Percentiles rank a stretch among this genome's conserved stretches.
These are phyloP conservation scores for Penicillium sp. DNA, from an alignment of 2,329 filamentous ascomycete genomes.

Conservation along the genomic window DNA sequence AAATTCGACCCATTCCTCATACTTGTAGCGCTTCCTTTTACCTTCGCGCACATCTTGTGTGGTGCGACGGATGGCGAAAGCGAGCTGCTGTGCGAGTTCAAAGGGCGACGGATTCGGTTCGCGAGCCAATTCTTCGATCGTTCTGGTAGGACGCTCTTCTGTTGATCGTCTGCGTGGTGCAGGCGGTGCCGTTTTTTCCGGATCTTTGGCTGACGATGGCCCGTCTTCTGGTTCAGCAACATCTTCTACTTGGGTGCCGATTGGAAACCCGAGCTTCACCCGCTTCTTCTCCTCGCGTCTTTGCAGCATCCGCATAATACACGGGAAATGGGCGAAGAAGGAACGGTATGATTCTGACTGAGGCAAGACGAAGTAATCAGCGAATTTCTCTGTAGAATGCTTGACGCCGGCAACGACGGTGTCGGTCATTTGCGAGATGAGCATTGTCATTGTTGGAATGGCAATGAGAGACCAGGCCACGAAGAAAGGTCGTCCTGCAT, in stretches of 20 bases:
- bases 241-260: constrained; percentile 35
- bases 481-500: constrained; percentile 78
- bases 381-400: constrained; percentile 58
- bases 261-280: constrained; percentile 48
- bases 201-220: constrained; percentile 7
- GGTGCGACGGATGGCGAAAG: constrained; percentile 67
- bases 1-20: constrained; percentile 84
- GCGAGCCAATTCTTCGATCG: constrained; percentile 48
- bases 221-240: constrained; percentile 12
- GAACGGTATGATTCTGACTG: constrained; percentile 56
- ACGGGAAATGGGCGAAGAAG: constrained; percentile 49
- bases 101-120: constrained; percentile 51
- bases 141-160: constrained; percentile 16
- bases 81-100: constrained; percentile 60
- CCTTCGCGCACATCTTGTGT: constrained; percentile 60
- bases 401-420: constrained; percentile 71
- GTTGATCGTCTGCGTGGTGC: neutral
- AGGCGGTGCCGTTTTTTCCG: neutral
- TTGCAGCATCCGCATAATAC: constrained; percentile 39
- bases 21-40: constrained; percentile 66
- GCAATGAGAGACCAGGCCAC: constrained; percentile 90
- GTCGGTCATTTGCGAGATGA: constrained; percentile 80
- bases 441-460: constrained; percentile 81
- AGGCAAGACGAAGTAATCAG: constrained; percentile 65
- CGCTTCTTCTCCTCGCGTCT: constrained; percentile 45